Evolutionary conservation across 2,329 filamentous ascomycete species (phyloP).

Genomic region (Aspergillus fischeri): DNA sequence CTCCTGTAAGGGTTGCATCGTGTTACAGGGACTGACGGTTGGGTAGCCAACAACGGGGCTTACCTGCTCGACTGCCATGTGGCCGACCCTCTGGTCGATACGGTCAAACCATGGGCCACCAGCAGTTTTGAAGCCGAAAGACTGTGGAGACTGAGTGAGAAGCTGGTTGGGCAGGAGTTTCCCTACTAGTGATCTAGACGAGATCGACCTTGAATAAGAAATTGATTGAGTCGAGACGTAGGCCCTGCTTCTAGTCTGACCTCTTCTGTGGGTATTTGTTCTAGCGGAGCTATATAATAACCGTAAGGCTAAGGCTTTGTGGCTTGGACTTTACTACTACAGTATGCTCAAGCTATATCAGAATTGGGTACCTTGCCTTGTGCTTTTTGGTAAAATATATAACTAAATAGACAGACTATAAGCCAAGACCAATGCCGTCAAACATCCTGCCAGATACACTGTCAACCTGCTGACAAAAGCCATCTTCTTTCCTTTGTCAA

Average conservation of each 20-base stretch:
- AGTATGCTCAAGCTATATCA: too few species aligned
- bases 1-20: background rate
- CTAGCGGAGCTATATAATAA: too few species aligned
- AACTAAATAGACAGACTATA: too few species aligned
- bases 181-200: conserved; percentile 7
- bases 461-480: too few species aligned
- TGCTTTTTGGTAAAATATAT: too few species aligned
- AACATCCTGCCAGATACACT: too few species aligned
- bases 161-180: conserved; percentile 40
- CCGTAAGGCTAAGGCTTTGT: too few species aligned
- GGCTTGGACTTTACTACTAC: too few species aligned
- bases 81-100: conserved; percentile 31
- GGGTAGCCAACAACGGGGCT: conserved; percentile 28
- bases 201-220: background rate
- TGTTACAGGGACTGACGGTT: conserved; percentile 7
- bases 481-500: too few species aligned
- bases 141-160: conserved; percentile 47
- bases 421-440: too few species aligned
- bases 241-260: background rate
- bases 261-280: too few species aligned
- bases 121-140: conserved; percentile 34
- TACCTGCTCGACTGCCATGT: conserved; percentile 44
- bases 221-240: background rate
- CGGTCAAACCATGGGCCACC: conserved; percentile 24
- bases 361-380: too few species aligned